Evolutionary conservation across 768 basidiomycete genomes (phyloP).

Genomic region (Kwoniella europaea): DNA sequence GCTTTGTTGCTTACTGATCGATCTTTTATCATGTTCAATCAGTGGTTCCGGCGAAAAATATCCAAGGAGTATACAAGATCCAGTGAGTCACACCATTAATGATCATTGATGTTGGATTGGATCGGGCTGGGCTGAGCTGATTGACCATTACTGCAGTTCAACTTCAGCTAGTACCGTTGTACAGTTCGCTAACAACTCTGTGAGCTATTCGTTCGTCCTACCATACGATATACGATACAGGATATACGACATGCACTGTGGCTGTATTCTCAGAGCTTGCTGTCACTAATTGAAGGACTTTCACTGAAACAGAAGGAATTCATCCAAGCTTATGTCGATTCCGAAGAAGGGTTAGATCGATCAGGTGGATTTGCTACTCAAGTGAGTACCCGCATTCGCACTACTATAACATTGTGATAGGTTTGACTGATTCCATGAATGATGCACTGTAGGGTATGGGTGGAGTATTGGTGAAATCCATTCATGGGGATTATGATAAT

Average conservation of each 20-base stretch:
- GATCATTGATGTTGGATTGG: neutral
- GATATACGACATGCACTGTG: no score
- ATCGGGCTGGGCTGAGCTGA: neutral
- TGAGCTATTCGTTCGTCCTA: conserved; percentile 19
- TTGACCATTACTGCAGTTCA: conserved; percentile 35
- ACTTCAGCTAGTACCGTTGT: conserved; percentile 53
- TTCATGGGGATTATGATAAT: conserved; percentile 89
- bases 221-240: no score
- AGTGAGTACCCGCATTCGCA: conserved; percentile 60
- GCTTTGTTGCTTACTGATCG: no score
- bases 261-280: no score
- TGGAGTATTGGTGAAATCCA: conserved; percentile 75
- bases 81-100: conserved; percentile 34
- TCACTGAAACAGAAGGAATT: conserved; percentile 55
- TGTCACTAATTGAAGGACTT: neutral
- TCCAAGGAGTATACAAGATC: conserved; percentile 50
- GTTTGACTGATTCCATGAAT: no score
- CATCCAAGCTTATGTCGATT: conserved; percentile 79
- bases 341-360: conserved; percentile 80
- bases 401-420: no score
- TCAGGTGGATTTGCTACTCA: conserved; percentile 96
- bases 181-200: conserved; percentile 54
- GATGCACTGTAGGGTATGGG: conserved; percentile 66
- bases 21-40: neutral
- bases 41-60: neutral